Conservation (phyloP, 176 grass and related monocot genomes). For the Phragmites australis region DNA sequence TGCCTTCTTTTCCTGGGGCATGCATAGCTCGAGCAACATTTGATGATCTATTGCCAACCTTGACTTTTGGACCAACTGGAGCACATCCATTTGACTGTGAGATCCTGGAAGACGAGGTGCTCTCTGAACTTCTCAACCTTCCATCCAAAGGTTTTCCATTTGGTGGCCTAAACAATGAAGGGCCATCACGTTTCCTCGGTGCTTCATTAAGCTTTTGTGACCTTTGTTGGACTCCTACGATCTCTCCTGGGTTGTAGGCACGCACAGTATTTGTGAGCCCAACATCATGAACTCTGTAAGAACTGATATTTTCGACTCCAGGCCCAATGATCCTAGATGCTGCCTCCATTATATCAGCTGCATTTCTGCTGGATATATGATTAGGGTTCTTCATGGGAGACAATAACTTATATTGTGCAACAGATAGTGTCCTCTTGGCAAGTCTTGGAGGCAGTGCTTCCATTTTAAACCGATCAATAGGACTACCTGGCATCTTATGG, state of each 20-base stretch:
- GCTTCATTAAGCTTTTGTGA: slow-evolving; percentile 48
- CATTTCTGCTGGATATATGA: slow-evolving; percentile 64
- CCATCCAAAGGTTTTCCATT: slow-evolving; percentile 47
- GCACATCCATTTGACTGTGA: slow-evolving; percentile 38
- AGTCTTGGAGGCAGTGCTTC: slow-evolving; percentile 67
- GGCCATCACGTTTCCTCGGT: slow-evolving; percentile 23
- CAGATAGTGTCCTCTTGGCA: slow-evolving; percentile 55
- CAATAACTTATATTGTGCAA: slow-evolving; percentile 56
- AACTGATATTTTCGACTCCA: slow-evolving; percentile 42
- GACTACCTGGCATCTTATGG: slow-evolving; percentile 76
- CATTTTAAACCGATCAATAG: slow-evolving; percentile 77
- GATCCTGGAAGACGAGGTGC: slow-evolving; percentile 33
- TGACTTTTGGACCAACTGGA: slow-evolving; percentile 55
- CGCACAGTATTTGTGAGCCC: slow-evolving; percentile 37
- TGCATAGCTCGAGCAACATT: slow-evolving; percentile 41
- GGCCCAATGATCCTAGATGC: slow-evolving; percentile 69
- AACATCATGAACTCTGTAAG: slow-evolving; percentile 38
- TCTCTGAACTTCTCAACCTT: slow-evolving; percentile 33
- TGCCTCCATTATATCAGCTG: slow-evolving; percentile 77
- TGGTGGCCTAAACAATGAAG: slow-evolving; percentile 26
- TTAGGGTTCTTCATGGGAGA: slow-evolving; percentile 61
- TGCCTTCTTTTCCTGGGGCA: slow-evolving; percentile 50
- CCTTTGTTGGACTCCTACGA: slow-evolving; percentile 38
- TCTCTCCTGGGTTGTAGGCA: slow-evolving; percentile 50
- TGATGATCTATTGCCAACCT: slow-evolving; percentile 26